Conservation (phyloP, 2,329 filamentous ascomycete genomes). For the Colletotrichum chrysophilum region DNA sequence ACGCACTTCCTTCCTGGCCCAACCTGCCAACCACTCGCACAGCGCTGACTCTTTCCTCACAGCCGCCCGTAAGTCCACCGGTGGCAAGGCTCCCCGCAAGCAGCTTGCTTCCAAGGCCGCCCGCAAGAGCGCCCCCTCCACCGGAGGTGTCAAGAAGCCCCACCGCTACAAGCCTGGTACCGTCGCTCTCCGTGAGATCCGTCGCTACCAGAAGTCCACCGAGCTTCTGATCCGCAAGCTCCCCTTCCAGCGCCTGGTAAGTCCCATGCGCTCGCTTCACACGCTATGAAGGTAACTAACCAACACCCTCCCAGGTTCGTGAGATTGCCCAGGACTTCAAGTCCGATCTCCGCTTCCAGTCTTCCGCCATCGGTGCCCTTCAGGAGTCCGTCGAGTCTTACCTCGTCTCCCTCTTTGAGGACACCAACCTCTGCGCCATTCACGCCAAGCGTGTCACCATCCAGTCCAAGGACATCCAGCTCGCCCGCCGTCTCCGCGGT, state of each 20-base stretch:
- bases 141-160: conserved; percentile 97
- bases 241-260: conserved; percentile 92
- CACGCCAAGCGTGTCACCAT: conserved; percentile 99
- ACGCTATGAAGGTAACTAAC: background rate
- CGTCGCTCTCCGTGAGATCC: conserved; percentile 90
- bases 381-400: conserved; percentile 99
- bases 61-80: conserved; percentile 74
- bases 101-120: conserved; percentile 99
- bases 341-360: conserved; percentile 96
- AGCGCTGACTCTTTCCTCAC: background rate
- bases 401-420: conserved; percentile 96
- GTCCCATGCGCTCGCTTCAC: conserved; percentile 25
- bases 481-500: conserved; percentile 92
- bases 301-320: conserved; percentile 64
- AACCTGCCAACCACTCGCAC: too few relatives aligned
- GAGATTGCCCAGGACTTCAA: conserved; percentile 98
- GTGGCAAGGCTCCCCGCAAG: conserved; percentile 86
- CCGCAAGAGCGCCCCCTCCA: conserved; percentile 96
- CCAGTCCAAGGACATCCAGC: conserved; percentile 96
- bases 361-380: conserved; percentile 93
- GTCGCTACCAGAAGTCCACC: conserved; percentile 90
- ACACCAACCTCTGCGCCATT: conserved; percentile 98
- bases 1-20: background rate
- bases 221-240: conserved; percentile 94
- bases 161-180: conserved; percentile 85